Evolutionary conservation across 2,329 filamentous ascomycete species (phyloP).

Genomic region (Trichoderma breve): DNA sequence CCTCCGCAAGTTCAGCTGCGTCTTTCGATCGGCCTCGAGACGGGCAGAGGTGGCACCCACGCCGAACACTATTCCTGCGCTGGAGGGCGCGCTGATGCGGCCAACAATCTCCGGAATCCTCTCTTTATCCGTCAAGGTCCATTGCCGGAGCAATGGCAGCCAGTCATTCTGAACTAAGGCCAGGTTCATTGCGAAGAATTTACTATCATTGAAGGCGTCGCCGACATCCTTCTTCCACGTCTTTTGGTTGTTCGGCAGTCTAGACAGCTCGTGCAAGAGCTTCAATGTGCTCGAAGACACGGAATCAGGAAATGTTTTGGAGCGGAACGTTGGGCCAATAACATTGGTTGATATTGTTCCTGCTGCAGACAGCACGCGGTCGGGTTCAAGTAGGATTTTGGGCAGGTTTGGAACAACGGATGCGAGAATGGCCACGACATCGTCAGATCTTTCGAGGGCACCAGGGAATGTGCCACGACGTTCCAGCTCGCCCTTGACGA

Average conservation of each 20-base stretch:
- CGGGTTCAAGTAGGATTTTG: slow-evolving; percentile 79
- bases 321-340: slow-evolving; percentile 76
- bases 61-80: slow-evolving; percentile 97
- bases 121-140: slow-evolving; percentile 83
- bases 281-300: slow-evolving; percentile 68
- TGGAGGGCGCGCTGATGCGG: slow-evolving; percentile 79
- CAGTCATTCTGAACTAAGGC: slow-evolving; percentile 69
- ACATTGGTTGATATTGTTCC: slow-evolving; percentile 80
- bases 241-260: slow-evolving; percentile 77
- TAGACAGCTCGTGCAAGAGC: slow-evolving; percentile 73
- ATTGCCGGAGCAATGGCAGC: slow-evolving; percentile 81
- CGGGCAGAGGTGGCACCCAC: slow-evolving; percentile 91
- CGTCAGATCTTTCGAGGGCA: slow-evolving; percentile 58
- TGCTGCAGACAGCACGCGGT: slow-evolving; percentile 76
- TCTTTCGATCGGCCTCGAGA: slow-evolving; percentile 90
- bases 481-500: slow-evolving; percentile 37
- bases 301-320: slow-evolving; percentile 83
- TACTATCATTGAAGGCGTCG: slow-evolving; percentile 87
- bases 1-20: slow-evolving; percentile 83
- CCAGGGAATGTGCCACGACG: slow-evolving; percentile 35
- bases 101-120: slow-evolving; percentile 76
- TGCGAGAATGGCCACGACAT: slow-evolving; percentile 77
- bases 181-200: slow-evolving; percentile 74
- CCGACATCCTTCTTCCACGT: slow-evolving; percentile 88
- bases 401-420: slow-evolving; percentile 76